These are phyloP conservation scores for Volvariella volvacea DNA, from an alignment of 1,284 basidiomycete genomes.

Conservation along the genomic window DNA sequence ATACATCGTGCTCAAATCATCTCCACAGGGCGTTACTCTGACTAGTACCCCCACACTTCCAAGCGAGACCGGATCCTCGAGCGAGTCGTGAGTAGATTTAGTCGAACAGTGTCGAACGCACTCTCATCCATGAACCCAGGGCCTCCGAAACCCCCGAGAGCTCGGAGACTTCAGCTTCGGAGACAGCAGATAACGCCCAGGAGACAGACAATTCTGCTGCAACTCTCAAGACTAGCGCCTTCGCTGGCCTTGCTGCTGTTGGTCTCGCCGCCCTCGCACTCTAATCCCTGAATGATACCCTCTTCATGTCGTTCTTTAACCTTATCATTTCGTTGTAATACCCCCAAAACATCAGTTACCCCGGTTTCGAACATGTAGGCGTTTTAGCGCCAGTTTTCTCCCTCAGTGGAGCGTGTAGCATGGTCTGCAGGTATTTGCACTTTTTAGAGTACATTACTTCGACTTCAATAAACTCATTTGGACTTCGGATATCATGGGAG, in stretches of 20 bases:
- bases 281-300: constrained; percentile 14
- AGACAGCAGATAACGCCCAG: constrained; percentile 10
- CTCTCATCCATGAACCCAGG: not conserved
- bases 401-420: too few relatives aligned
- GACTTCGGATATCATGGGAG: too few relatives aligned
- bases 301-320: too few relatives aligned
- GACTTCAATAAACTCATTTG: too few relatives aligned
- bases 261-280: constrained; percentile 33
- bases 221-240: constrained; percentile 24
- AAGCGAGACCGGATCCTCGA: not conserved
- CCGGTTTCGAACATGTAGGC: too few relatives aligned
- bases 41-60: constrained; percentile 14
- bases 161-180: constrained; percentile 7
- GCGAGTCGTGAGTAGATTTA: not conserved
- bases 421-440: too few relatives aligned
- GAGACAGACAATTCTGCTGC: constrained; percentile 21
- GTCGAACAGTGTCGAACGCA: not conserved
- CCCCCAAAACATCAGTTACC: too few relatives aligned
- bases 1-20: not conserved
- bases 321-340: too few relatives aligned
- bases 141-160: not conserved
- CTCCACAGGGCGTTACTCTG: constrained; percentile 42
- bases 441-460: too few relatives aligned
- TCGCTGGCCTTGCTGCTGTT: constrained; percentile 33
- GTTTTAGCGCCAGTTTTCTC: too few relatives aligned